Evolutionary conservation across 768 basidiomycete genomes (phyloP).

Genomic region (Leccinum uliginosum): DNA sequence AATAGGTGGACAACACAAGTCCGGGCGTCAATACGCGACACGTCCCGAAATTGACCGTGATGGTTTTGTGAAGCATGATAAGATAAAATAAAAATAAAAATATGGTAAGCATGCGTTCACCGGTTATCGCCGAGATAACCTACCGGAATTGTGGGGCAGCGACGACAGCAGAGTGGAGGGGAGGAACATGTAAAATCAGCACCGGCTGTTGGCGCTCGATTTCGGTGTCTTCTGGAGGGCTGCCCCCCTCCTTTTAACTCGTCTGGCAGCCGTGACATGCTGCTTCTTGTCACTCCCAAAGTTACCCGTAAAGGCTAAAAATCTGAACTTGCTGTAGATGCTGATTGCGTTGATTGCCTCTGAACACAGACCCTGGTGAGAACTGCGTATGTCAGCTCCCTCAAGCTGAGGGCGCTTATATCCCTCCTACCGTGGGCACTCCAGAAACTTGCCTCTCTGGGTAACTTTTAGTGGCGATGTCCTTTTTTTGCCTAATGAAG

Average conservation of each 20-base stretch:
- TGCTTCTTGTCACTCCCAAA: constrained; percentile 13
- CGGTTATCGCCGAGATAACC: constrained; percentile 15
- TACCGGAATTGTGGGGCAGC: constrained; percentile 1
- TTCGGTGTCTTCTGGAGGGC: constrained; percentile 14
- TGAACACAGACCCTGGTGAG: constrained; percentile 23
- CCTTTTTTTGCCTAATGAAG: constrained; percentile 13
- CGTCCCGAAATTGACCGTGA: constrained; percentile 11
- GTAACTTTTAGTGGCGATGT: constrained; percentile 25
- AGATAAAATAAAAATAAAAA: constrained; percentile 16
- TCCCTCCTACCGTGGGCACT: neutral
- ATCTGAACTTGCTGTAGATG: constrained; percentile 15
- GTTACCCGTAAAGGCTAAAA: constrained; percentile 28
- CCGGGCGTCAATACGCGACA: constrained; percentile 13
- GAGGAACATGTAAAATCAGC: constrained; percentile 1
- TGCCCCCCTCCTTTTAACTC: constrained; percentile 25
- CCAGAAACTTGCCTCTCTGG: constrained; percentile 16
- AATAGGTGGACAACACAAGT: constrained; percentile 27
- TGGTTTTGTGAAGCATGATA: constrained; percentile 10
- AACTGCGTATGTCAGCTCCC: constrained; percentile 28
- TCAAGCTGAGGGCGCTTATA: constrained; percentile 9
- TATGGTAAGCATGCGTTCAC: constrained; percentile 12
- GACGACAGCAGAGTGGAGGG: neutral
- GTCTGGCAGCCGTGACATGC: constrained; percentile 12
- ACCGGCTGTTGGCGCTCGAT: constrained; percentile 2
- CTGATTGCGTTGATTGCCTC: constrained; percentile 24